Evolutionary conservation across 208 protist genomes (phyloP), one percentile per base, ranked within the genome.

Genomic region (Sergeia podlipaevii): DNA sequence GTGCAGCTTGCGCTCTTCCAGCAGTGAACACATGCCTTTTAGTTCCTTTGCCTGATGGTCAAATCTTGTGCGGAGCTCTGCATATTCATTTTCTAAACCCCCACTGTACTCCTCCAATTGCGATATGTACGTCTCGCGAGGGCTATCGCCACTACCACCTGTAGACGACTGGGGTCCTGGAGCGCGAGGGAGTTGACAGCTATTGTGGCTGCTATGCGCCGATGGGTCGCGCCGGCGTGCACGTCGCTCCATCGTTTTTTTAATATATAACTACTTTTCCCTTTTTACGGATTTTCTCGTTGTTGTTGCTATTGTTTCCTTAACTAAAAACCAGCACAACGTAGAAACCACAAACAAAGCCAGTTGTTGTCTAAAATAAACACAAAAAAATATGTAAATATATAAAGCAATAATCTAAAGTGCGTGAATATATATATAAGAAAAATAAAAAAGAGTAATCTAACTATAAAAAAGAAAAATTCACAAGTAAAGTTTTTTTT

Each of bases 71-170:
- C 45, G 45, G 8, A 51, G 60, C 8, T 58, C 52, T n/a, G 54
- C 32, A 24, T 76, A 58, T 39, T 75, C 74, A 37, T 67, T 51
- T 37, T 80, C 69, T 46, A 80, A 54, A 27, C 58, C 54, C 15
- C 44, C 50, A 57, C 64, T 72, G 61, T 71, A 76, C 33, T 49
- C 28, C 49, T 72, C 73, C 27, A 80, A 36, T 34, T 70, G 47
- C 27, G 28, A 60, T 38, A 59, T 60, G 28, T 70, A 58, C 1
- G 33, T 2, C 11, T n/a, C n/a, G n/a, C n/a, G n/a, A n/a, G n/a
- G n/a, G n/a, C n/a, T n/a, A n/a, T n/a, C n/a, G n/a, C n/a, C n/a
- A n/a, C n/a, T n/a, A n/a, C n/a, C n/a, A n/a, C n/a, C n/a, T n/a
- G n/a, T n/a, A n/a, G n/a, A n/a, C 34, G 11, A 38, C 34, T n/a